Conservation (phyloP, 2,329 filamentous ascomycete species). For the Madurella fahalii region DNA sequence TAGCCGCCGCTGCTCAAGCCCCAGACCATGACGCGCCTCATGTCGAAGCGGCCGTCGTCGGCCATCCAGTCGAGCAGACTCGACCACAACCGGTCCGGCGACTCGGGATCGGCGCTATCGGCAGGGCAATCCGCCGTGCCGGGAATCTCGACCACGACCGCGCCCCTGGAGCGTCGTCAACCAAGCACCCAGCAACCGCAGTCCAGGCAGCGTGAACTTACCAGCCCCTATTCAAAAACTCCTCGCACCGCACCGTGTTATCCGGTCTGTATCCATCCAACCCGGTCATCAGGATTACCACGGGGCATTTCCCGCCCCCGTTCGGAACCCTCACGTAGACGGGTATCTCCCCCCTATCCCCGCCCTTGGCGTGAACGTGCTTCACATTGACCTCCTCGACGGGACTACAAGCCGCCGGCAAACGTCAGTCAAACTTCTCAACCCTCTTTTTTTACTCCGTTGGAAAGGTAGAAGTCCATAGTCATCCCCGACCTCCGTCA, state of each 20-base stretch:
- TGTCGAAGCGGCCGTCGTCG: conserved; percentile 49
- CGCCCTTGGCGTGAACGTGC: conserved; percentile 46
- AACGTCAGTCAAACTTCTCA: too few relatives aligned
- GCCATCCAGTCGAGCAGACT: conserved; percentile 59
- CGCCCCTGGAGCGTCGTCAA: conserved; percentile 36
- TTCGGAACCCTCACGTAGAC: conserved; percentile 61
- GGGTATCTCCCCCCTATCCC: conserved; percentile 55
- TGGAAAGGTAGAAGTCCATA: too few relatives aligned
- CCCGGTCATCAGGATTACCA: conserved; percentile 56
- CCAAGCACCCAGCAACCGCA: neutral
- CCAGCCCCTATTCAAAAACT: conserved; percentile 60
- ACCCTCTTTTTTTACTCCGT: too few relatives aligned
- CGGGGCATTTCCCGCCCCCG: conserved; percentile 34
- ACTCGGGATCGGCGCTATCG: conserved; percentile 54
- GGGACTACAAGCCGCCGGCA: conserved; percentile 31
- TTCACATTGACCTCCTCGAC: conserved; percentile 60
- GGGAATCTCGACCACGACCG: conserved; percentile 60
- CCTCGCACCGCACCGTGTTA: conserved; percentile 57
- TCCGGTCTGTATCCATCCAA: conserved; percentile 61
- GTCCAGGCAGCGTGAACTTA: conserved; percentile 4
- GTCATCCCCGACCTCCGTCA: too few relatives aligned
- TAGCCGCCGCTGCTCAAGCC: conserved; percentile 64
- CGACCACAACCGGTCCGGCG: conserved; percentile 58
- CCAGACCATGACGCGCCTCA: conserved; percentile 56
- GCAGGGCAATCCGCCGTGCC: conserved; percentile 66